phyloP scores from a whole-genome alignment of 2,329 filamentous ascomycete species.

The Diplodia seriata region DNA sequence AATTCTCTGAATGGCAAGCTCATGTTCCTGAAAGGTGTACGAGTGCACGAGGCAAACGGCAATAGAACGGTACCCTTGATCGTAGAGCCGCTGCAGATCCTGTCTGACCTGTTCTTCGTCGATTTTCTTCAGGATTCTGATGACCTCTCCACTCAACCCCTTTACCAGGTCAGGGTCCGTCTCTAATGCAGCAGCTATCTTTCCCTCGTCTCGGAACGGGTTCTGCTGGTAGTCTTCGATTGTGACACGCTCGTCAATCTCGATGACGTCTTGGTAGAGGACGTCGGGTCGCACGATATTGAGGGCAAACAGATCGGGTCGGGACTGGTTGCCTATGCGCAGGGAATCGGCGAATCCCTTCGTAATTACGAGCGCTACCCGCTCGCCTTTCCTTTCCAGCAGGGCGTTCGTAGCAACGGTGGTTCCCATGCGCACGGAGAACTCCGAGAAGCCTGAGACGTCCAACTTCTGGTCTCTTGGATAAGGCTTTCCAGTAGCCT shows the following conservation, averaged over 20 bases:
- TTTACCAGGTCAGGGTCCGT: conserved; percentile 34
- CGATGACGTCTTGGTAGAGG: conserved; percentile 37
- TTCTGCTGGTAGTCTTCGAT: conserved; percentile 46
- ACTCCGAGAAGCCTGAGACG: conserved; percentile 32
- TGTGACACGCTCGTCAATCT: conserved; percentile 41
- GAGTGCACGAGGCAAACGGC: conserved; percentile 46
- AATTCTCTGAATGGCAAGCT: conserved; percentile 39
- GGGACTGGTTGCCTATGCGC: conserved; percentile 44
- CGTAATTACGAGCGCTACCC: conserved; percentile 40
- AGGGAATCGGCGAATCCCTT: conserved; percentile 44
- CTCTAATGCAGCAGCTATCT: conserved; percentile 11
- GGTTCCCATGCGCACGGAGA: conserved; percentile 42
- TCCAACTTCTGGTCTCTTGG: conserved; percentile 34
- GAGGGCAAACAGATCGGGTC: conserved; percentile 43
- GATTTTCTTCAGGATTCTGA: conserved; percentile 40
- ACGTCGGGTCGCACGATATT: conserved; percentile 36
- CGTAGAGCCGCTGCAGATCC: conserved; percentile 40
- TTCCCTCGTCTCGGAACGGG: conserved; percentile 36
- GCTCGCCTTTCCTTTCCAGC: conserved; percentile 42
- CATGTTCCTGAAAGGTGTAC: conserved; percentile 46
- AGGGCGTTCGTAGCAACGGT: conserved; percentile 45
- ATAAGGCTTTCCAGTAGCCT: conserved; percentile 35
- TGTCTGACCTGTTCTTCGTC: conserved; percentile 33
- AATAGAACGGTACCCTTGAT: conserved; percentile 46
- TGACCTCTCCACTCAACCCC: conserved; percentile 41